Conservation (phyloP, 2,329 filamentous ascomycete species). For the Endocalyx cinctus region DNA sequence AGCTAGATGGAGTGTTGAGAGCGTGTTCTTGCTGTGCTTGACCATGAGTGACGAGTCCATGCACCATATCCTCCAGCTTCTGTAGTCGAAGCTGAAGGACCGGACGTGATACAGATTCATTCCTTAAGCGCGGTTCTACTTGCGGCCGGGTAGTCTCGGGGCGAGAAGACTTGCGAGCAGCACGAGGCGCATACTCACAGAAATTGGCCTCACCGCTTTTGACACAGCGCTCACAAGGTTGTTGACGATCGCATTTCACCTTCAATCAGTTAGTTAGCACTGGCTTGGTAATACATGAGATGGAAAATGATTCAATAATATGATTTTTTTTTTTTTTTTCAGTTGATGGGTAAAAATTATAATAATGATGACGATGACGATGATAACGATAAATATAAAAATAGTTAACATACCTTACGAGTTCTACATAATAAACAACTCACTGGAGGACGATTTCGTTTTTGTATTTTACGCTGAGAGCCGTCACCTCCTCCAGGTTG, state of each 20-base stretch:
- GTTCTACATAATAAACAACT: conserved; percentile 31
- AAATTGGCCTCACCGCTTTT: conserved; percentile 31
- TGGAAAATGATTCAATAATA: too few relatives aligned
- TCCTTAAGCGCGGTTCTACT: conserved; percentile 19
- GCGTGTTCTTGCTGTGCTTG: conserved; percentile 14
- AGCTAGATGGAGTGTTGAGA: conserved; percentile 22
- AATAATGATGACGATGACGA: too few relatives aligned
- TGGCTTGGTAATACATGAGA: background rate
- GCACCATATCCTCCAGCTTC: conserved; percentile 32
- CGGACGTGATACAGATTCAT: conserved; percentile 24
- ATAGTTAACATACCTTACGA: conserved; percentile 30
- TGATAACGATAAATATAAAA: too few relatives aligned
- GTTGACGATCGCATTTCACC: conserved; percentile 35
- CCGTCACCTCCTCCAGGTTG: conserved; percentile 29
- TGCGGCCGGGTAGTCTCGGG: conserved; percentile 26
- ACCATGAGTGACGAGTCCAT: conserved; percentile 24
- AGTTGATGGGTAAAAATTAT: too few relatives aligned
- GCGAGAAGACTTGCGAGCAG: conserved; percentile 24
- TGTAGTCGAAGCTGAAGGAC: conserved; percentile 31
- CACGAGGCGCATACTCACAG: conserved; percentile 33
- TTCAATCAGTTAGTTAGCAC: conserved; percentile 11
- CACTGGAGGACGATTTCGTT: conserved; percentile 32
- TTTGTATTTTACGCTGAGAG: conserved; percentile 31
- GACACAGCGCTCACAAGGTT: conserved; percentile 35
- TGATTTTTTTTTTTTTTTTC: too few relatives aligned